Percentiles rank a stretch among this genome's conserved stretches.
Conservation (phyloP, 192 early-diverging fungal species). For the Piromyces sp. region DNA sequence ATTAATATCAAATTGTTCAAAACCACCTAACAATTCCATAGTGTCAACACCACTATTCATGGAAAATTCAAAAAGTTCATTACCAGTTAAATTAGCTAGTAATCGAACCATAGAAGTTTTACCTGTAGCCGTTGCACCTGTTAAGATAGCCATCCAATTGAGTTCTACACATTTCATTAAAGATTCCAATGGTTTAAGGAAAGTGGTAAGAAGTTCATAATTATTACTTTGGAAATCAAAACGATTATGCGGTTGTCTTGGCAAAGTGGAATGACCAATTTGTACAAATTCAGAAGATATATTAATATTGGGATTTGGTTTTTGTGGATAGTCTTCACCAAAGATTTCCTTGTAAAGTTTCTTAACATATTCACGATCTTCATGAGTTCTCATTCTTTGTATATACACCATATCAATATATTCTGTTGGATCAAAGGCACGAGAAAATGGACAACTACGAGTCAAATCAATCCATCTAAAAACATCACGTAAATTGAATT, state of each 20-base stretch:
- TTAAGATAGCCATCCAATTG: slow-evolving; percentile 80
- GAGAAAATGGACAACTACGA: slow-evolving; percentile 3
- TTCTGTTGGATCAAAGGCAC: slow-evolving; percentile 25
- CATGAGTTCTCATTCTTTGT: slow-evolving; percentile 69
- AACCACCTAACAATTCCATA: slow-evolving; percentile 88
- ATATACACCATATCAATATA: slow-evolving; percentile 71
- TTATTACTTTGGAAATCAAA: slow-evolving; percentile 24
- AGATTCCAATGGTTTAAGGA: slow-evolving; percentile 36
- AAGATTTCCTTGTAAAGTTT: slow-evolving; percentile 37
- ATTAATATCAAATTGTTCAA: slow-evolving; percentile 82
- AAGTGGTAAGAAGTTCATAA: slow-evolving; percentile 45
- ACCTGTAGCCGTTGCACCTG: slow-evolving; percentile 64
- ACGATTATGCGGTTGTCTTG: slow-evolving; percentile 9
- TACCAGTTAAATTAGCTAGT: slow-evolving; percentile 64
- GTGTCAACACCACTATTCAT: slow-evolving; percentile 92
- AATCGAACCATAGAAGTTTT: slow-evolving; percentile 76
- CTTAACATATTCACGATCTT: slow-evolving; percentile 47
- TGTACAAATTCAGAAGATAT: slow-evolving; percentile 3
- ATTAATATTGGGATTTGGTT: not conserved
- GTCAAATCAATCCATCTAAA: slow-evolving; percentile 77
- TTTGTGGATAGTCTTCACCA: slow-evolving; percentile 9
- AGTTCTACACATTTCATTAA: slow-evolving; percentile 75
- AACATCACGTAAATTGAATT: slow-evolving; percentile 96
- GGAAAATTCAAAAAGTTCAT: slow-evolving; percentile 73
- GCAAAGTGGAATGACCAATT: slow-evolving; percentile 8